Conservation (phyloP, 1,139 yeast species). For the Pichia sp. region DNA sequence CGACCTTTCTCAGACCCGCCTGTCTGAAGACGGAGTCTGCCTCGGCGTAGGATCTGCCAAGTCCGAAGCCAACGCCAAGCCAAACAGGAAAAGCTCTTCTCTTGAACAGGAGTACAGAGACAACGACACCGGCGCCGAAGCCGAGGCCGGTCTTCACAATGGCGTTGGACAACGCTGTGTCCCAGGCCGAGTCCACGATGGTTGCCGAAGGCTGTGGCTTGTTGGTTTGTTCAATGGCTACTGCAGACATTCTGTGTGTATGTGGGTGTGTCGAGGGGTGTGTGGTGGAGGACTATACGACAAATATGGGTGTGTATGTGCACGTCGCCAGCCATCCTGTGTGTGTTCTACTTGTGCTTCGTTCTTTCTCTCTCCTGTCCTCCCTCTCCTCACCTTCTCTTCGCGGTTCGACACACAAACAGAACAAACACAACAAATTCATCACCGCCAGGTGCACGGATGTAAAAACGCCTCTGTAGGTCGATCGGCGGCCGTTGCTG, state of each 20-base stretch:
- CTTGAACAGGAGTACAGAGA: conserved; percentile 84
- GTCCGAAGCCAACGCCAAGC: conserved; percentile 93
- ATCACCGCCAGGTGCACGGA: neutral
- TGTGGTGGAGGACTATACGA: neutral
- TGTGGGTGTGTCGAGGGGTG: neutral
- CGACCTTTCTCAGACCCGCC: conserved; percentile 69
- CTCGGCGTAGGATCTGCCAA: conserved; percentile 96
- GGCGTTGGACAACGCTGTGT: conserved; percentile 89
- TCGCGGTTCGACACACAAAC: neutral
- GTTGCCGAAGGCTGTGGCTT: conserved; percentile 24
- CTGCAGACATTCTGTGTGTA: conserved; percentile 21
- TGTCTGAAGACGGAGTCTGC: conserved; percentile 94
- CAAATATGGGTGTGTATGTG: neutral
- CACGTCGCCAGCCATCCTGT: too few relatives aligned
- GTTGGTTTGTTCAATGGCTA: conserved; percentile 4
- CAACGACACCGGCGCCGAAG: conserved; percentile 92
- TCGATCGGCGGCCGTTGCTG: neutral
- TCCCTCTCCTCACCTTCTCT: neutral
- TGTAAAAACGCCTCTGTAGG: neutral
- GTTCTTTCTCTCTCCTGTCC: neutral
- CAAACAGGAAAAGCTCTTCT: conserved; percentile 97
- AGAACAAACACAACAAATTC: neutral
- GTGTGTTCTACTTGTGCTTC: too few relatives aligned
- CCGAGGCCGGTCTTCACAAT: conserved; percentile 97
- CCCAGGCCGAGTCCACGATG: conserved; percentile 59